A percentile compares a stretch with the other conserved stretches of the same genome.
Conservation (phyloP, 306 rosid species). For the Cucumis hystrix region DNA sequence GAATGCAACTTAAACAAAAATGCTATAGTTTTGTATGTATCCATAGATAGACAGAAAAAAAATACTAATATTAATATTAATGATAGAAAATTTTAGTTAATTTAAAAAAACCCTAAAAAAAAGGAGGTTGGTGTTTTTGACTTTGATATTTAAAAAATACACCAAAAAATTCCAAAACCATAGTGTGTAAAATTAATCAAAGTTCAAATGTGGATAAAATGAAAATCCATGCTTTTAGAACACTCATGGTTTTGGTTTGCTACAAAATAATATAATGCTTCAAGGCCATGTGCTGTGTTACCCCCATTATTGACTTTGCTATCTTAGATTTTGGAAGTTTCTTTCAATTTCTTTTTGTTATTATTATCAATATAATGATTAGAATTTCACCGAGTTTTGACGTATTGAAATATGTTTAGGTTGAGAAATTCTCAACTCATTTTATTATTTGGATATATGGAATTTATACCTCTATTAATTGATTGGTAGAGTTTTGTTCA, state of each 20-base stretch:
- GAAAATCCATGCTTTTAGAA: background rate
- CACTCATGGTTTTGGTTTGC: background rate
- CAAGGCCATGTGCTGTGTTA: background rate
- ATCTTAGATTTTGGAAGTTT: background rate
- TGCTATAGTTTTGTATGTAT: background rate
- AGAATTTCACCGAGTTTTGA: too few species aligned
- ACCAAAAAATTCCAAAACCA: background rate
- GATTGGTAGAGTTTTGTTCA: too few species aligned
- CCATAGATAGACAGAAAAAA: background rate
- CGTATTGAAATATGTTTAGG: too few species aligned
- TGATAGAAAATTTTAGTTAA: too few species aligned
- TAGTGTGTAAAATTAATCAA: background rate
- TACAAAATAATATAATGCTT: background rate
- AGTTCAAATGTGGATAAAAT: background rate
- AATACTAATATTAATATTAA: background rate
- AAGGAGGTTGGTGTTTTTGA: background rate
- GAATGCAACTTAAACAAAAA: background rate
- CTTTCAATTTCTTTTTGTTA: background rate
- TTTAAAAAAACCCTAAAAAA: background rate
- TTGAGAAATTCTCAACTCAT: too few species aligned
- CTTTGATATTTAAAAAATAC: background rate
- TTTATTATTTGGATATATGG: too few species aligned
- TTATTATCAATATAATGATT: background rate
- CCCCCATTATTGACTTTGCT: background rate
- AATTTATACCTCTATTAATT: too few species aligned